A percentile compares a stretch with the other conserved stretches of the same genome.
phyloP scores from a whole-genome alignment of 2,329 filamentous ascomycete genomes.

The Paecilomyces formosus region DNA sequence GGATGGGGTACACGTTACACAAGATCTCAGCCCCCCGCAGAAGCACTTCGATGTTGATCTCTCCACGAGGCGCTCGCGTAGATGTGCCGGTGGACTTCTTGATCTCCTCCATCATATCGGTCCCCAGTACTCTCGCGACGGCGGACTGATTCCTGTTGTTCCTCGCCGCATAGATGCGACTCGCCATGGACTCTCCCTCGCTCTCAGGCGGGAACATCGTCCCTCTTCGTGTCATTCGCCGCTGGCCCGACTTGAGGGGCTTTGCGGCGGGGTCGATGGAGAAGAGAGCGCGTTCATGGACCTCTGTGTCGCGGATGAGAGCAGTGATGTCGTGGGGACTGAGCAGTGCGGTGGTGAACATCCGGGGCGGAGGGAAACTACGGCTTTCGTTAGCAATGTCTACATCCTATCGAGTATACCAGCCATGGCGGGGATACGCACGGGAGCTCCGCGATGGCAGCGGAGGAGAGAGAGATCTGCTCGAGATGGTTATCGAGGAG shows the following conservation, averaged over 20 bases:
- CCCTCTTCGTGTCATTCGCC: constrained; percentile 39
- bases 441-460: constrained; percentile 68
- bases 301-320: constrained; percentile 88
- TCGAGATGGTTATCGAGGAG: constrained; percentile 64
- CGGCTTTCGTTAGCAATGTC: not conserved
- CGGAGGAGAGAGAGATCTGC: constrained; percentile 68
- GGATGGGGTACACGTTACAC: constrained; percentile 76
- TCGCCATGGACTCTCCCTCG: constrained; percentile 36
- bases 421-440: constrained; percentile 32
- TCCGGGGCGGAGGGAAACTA: constrained; percentile 84
- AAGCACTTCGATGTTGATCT: constrained; percentile 79
- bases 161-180: constrained; percentile 41
- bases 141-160: constrained; percentile 66
- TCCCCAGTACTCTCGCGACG: constrained; percentile 81
- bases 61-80: constrained; percentile 48
- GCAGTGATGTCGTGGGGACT: constrained; percentile 86
- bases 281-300: constrained; percentile 91
- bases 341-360: constrained; percentile 90
- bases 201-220: constrained; percentile 39
- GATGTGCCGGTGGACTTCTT: constrained; percentile 52
- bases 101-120: constrained; percentile 77
- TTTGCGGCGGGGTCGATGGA: constrained; percentile 69
- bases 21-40: constrained; percentile 84
- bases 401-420: not conserved
- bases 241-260: constrained; percentile 38